Base-by-base conservation (phyloP, 257 asterid genomes). In the Penstemon eatonii region DNA sequence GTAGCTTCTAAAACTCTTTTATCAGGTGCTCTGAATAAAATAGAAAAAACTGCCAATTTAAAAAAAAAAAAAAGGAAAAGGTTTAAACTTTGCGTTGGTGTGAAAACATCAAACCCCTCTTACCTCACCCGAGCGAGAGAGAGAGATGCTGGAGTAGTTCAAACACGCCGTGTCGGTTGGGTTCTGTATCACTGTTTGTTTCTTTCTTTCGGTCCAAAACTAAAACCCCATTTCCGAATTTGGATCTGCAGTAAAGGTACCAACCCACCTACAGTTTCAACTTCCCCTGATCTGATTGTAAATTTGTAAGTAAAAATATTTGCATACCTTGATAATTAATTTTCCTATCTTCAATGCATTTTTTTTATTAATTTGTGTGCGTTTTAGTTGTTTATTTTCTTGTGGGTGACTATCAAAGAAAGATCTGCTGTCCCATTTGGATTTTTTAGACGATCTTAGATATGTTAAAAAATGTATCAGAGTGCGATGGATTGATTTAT, bases 211-310 rank as follows among this genome's bases (percentile, higher is more conserved):
- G 40, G 47, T 50, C n/a, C 59, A 33, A 63, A 40, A 8, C 44
- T 41, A 6, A 7, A 43, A 56, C 18, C 40, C 67, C 65, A 42
- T 65, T 67, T 51, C 63, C 25, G 5, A 55, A 19, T 36, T 56
- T 12, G 79, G 83, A 78, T 74, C 77, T 45, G 70, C 60, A 52
- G 11, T 47, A 39, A 75, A 66, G 39, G 57, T 43, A 5, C 9
- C 38, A 65, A n/a, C 15, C 15, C 25, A 43, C 11, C n/a, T 49
- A 38, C 59, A 5, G n/a, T 55, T 56, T 37, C 68, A 39, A 47
- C 76, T 60, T 58, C 54, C 55, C 38, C 13, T 70, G 77, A 74
- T 78, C 72, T 61, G 73, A 64, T 71, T 76, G 76, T 78, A 66
- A 73, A 7, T 7, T 3, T 7, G 52, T 9, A 25, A 25, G 62